Conservation (phyloP, 768 basidiomycete genomes). For the Hebeloma cylindrosporum region DNA sequence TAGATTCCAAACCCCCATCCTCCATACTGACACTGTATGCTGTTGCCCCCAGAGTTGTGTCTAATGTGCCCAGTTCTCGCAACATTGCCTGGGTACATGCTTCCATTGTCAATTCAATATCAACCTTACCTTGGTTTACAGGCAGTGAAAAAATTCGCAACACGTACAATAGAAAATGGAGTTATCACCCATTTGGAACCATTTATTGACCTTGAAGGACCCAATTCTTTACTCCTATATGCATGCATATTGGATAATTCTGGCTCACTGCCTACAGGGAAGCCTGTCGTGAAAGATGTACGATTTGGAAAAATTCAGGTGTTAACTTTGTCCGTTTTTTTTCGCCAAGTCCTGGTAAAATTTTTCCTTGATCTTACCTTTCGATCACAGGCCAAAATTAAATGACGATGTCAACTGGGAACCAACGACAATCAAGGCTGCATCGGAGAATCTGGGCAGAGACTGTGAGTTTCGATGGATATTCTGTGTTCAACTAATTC, state of each 20-base stretch:
- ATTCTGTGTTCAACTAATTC: slow-evolving; percentile 3
- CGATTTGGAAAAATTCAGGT: slow-evolving; percentile 49
- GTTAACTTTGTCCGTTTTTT: slow-evolving; percentile 50
- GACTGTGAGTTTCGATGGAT: slow-evolving; percentile 43
- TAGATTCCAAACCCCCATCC: slow-evolving; percentile 39
- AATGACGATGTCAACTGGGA: slow-evolving; percentile 53
- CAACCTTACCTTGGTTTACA: slow-evolving; percentile 18
- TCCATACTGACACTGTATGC: slow-evolving; percentile 39
- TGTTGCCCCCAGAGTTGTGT: slow-evolving; percentile 21
- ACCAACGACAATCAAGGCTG: slow-evolving; percentile 42
- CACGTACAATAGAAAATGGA: slow-evolving; percentile 43
- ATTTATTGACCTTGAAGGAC: slow-evolving; percentile 30
- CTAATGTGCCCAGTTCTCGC: slow-evolving; percentile 4
- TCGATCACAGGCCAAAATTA: slow-evolving; percentile 48
- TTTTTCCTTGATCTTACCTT: slow-evolving; percentile 6
- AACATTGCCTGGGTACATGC: slow-evolving; percentile 9
- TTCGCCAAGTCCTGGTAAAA: neutral
- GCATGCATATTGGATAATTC: slow-evolving; percentile 49
- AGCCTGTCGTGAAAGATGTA: slow-evolving; percentile 39
- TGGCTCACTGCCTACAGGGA: slow-evolving; percentile 35
- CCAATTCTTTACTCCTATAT: slow-evolving; percentile 33
- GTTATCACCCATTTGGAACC: slow-evolving; percentile 49
- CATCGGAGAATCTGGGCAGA: slow-evolving; percentile 42
- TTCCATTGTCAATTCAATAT: neutral
- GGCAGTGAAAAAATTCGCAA: slow-evolving; percentile 32